phyloP scores from a whole-genome alignment of 2,329 filamentous ascomycete species.

The Hymenoscyphus repandus region DNA sequence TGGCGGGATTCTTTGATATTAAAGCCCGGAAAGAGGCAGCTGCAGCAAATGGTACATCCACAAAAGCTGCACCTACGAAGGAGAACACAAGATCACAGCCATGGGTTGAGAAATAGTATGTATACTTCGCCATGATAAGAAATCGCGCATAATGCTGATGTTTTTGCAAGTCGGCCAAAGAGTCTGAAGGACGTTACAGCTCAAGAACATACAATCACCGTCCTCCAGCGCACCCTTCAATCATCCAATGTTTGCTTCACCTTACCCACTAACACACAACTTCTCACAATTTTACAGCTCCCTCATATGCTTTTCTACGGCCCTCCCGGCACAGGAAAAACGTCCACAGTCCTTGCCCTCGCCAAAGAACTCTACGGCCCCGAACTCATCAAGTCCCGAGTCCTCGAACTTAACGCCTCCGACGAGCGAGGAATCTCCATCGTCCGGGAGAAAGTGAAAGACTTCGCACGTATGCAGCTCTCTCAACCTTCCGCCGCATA shows the following conservation, averaged over 20 bases:
- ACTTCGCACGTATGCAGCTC: constrained; percentile 93
- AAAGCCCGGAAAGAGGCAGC: constrained; percentile 82
- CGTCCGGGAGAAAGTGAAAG: constrained; percentile 95
- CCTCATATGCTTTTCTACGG: constrained; percentile 99
- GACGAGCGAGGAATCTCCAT: constrained; percentile 98
- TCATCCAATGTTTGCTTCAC: constrained; percentile 69
- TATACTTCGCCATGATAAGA: not conserved
- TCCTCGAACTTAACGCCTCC: constrained; percentile 98
- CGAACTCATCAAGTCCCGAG: constrained; percentile 83
- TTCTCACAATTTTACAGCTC: constrained; percentile 47
- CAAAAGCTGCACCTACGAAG: constrained; percentile 60
- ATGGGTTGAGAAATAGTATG: constrained; percentile 99
- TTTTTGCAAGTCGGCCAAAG: constrained; percentile 72
- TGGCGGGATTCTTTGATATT: constrained; percentile 93
- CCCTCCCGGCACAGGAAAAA: constrained; percentile 95
- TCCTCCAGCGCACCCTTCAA: constrained; percentile 88
- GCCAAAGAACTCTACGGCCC: constrained; percentile 97
- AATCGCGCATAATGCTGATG: constrained; percentile 28
- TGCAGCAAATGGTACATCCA: constrained; percentile 55
- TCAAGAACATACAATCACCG: constrained; percentile 93
- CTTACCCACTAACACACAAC: not conserved
- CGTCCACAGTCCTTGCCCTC: constrained; percentile 91
- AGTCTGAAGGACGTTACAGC: constrained; percentile 91
- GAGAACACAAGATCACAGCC: constrained; percentile 69
- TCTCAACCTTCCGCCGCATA: constrained; percentile 68